These are phyloP conservation scores for Cytidiella melzeri DNA, from an alignment of 768 basidiomycete genomes.

Conservation along the genomic window DNA sequence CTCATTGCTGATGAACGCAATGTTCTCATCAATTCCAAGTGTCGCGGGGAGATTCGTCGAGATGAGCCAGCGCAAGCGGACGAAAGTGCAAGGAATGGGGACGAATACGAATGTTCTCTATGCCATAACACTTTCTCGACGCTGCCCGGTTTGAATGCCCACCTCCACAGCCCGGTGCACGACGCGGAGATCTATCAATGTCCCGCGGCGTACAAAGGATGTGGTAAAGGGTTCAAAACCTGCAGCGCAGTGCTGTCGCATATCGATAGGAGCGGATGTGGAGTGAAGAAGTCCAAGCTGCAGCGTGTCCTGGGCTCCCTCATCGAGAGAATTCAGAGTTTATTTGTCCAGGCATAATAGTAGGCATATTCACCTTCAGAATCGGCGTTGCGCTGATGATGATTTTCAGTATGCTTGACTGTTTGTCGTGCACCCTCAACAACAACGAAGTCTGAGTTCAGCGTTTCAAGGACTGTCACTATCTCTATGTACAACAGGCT, in stretches of 20 bases:
- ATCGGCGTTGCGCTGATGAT: too few species aligned
- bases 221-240: constrained; percentile 37
- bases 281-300: constrained; percentile 43
- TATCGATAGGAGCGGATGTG: constrained; percentile 59
- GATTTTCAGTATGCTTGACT: too few species aligned
- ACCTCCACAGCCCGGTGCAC: constrained; percentile 59
- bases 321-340: too few species aligned
- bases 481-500: too few species aligned
- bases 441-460: too few species aligned
- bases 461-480: too few species aligned
- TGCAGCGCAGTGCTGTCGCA: constrained; percentile 60
- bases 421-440: too few species aligned
- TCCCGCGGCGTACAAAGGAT: constrained; percentile 34
- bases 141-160: constrained; percentile 47
- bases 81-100: constrained; percentile 32
- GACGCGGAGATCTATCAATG: constrained; percentile 48
- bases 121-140: constrained; percentile 41
- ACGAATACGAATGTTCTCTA: constrained; percentile 53
- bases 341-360: too few species aligned
- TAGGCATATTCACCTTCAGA: too few species aligned
- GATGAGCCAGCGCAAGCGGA: constrained; percentile 32
- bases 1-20: constrained; percentile 38
- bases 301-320: too few species aligned
- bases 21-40: constrained; percentile 49
- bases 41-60: constrained; percentile 24